Evolutionary conservation across 805 yeast genomes (phyloP).

Genomic region (Isabelozyma gotoi): DNA sequence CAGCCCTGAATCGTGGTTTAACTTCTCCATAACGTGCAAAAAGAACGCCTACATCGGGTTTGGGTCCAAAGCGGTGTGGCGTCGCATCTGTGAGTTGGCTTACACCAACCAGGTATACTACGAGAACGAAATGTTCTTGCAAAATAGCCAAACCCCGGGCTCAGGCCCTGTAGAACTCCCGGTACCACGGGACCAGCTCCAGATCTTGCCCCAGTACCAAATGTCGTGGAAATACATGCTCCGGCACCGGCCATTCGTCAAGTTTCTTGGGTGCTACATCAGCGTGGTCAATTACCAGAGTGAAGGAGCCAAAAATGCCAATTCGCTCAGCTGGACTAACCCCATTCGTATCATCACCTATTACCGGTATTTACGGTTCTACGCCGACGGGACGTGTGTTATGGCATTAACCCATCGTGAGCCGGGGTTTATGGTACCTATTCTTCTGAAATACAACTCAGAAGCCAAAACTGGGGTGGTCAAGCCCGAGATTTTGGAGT

Average conservation of each 20-base stretch:
- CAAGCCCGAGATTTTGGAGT: slow-evolving; percentile 18
- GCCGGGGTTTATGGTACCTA: slow-evolving; percentile 66
- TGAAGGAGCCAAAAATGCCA: slow-evolving; percentile 73
- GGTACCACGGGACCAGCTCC: slow-evolving; percentile 30
- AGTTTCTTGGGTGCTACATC: slow-evolving; percentile 81
- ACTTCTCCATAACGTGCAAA: slow-evolving; percentile 58
- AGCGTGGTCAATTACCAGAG: slow-evolving; percentile 82
- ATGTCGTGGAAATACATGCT: slow-evolving; percentile 52
- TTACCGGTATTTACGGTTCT: slow-evolving; percentile 81
- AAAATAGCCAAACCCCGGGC: slow-evolving; percentile 11
- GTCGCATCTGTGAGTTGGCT: slow-evolving; percentile 46
- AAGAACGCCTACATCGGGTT: slow-evolving; percentile 59
- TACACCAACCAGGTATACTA: slow-evolving; percentile 58
- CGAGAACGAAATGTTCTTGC: slow-evolving; percentile 36
- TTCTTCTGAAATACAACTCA: slow-evolving; percentile 35
- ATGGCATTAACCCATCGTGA: slow-evolving; percentile 70
- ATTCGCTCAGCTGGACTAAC: slow-evolving; percentile 63
- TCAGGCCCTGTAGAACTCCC: slow-evolving; percentile 33
- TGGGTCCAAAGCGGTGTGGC: slow-evolving; percentile 49
- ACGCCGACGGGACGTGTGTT: slow-evolving; percentile 72
- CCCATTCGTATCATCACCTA: slow-evolving; percentile 86
- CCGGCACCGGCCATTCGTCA: slow-evolving; percentile 67
- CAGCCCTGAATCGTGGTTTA: slow-evolving; percentile 66
- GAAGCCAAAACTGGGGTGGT: slow-evolving; percentile 12
- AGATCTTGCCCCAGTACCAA: slow-evolving; percentile 28